Evolutionary conservation across 2,329 filamentous ascomycete species (phyloP).

Genomic region (Colletotrichum godetiae): DNA sequence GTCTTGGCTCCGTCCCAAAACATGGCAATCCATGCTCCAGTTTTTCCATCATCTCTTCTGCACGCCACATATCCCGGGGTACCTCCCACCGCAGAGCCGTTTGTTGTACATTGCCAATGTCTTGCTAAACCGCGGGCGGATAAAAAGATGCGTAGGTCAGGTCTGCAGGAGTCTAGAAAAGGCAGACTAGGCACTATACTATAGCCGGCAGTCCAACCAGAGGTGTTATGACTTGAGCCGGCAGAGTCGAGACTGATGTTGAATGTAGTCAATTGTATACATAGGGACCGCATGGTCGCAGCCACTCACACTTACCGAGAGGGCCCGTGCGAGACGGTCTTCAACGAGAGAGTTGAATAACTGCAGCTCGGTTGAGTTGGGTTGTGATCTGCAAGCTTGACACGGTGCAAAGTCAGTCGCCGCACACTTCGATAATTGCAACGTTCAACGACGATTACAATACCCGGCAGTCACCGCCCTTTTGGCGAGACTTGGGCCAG

Average conservation of each 20-base stretch:
- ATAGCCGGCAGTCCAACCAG: neutral
- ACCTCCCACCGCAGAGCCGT: too few species aligned
- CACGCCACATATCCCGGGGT: constrained; percentile 6
- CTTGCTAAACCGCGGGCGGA: neutral
- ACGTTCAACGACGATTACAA: neutral
- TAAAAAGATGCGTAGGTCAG: neutral
- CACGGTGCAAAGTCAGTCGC: neutral
- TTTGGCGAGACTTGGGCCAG: neutral
- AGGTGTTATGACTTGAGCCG: neutral
- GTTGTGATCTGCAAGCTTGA: neutral
- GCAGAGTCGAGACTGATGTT: neutral
- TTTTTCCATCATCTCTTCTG: constrained; percentile 24
- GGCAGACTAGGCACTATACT: neutral
- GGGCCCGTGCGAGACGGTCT: neutral
- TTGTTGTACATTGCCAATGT: neutral
- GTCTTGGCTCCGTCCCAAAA: constrained; percentile 28
- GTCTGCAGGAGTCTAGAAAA: neutral
- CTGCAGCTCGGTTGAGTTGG: neutral
- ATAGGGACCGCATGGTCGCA: neutral
- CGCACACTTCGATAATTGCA: neutral
- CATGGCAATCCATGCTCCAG: constrained; percentile 20
- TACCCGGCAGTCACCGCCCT: neutral
- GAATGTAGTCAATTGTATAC: neutral
- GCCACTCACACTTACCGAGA: neutral
- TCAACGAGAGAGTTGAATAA: neutral